Percentiles rank a stretch among this genome's conserved stretches.
phyloP scores from a whole-genome alignment of 116 monocot genomes.

The Cymodocea nodosa region DNA sequence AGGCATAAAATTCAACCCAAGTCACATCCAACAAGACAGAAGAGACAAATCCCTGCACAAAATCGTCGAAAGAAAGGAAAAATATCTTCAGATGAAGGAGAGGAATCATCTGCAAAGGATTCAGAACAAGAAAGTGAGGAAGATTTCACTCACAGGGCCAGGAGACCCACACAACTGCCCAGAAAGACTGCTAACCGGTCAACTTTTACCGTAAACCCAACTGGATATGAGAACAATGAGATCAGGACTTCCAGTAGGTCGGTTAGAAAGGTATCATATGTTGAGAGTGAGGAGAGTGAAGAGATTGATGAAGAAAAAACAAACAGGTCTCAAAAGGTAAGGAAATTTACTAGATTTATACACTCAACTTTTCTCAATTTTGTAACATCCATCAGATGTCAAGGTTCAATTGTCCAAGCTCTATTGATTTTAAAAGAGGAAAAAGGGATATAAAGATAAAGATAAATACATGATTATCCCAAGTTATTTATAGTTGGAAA shows the following conservation, averaged over 20 bases:
- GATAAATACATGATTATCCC: not conserved
- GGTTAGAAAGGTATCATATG: constrained; percentile 88
- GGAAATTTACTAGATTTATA: not conserved
- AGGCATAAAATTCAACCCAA: constrained; percentile 28
- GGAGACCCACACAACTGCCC: constrained; percentile 23
- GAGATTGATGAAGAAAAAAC: constrained; percentile 63
- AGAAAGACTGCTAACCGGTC: constrained; percentile 24
- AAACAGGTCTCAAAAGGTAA: constrained; percentile 68
- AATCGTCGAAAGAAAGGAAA: constrained; percentile 42
- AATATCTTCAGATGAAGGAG: constrained; percentile 56
- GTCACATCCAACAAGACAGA: constrained; percentile 37
- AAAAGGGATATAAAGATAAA: not conserved
- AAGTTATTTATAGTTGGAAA: not conserved
- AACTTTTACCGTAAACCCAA: constrained; percentile 13
- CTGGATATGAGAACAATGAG: constrained; percentile 40
- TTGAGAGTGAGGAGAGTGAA: constrained; percentile 98
- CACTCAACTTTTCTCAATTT: not conserved
- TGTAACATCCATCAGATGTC: too few relatives aligned
- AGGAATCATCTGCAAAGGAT: constrained; percentile 49
- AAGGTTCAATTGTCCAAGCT: too few relatives aligned
- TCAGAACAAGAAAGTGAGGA: constrained; percentile 60
- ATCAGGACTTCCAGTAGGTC: constrained; percentile 72
- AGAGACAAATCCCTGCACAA: constrained; percentile 22
- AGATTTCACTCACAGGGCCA: constrained; percentile 24
- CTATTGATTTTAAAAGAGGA: too few relatives aligned